phyloP scores from a whole-genome alignment of 306 rosid species.

The Fragaria nilgerrensis region DNA sequence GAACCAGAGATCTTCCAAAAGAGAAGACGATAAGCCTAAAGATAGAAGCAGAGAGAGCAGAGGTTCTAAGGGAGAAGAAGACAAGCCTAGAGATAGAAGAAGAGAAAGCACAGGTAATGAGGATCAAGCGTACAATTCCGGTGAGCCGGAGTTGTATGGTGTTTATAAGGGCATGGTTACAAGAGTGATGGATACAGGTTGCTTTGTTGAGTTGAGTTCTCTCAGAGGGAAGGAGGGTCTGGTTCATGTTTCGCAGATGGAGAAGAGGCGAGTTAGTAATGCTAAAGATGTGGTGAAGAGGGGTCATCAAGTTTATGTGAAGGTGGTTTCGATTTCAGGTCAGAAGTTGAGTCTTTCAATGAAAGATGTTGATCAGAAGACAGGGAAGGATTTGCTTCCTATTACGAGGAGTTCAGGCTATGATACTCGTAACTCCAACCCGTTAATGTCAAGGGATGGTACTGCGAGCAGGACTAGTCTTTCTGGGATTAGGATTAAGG shows the following conservation, averaged over 20 bases:
- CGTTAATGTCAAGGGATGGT: conserved; percentile 51
- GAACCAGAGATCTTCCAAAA: conserved; percentile 37
- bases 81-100: conserved; percentile 33
- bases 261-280: conserved; percentile 59
- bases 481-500: conserved; percentile 76
- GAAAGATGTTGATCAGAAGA: conserved; percentile 82
- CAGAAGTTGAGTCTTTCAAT: conserved; percentile 79
- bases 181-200: conserved; percentile 77
- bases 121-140: conserved; percentile 28
- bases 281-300: conserved; percentile 83
- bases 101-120: conserved; percentile 26
- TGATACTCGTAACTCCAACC: conserved; percentile 48
- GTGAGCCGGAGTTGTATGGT: conserved; percentile 60
- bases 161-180: conserved; percentile 77
- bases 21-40: conserved; percentile 26
- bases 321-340: conserved; percentile 69
- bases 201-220: conserved; percentile 71
- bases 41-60: conserved; percentile 32
- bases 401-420: conserved; percentile 57
- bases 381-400: conserved; percentile 76
- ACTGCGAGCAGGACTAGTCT: conserved; percentile 62
- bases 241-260: conserved; percentile 86
- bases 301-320: conserved; percentile 77
- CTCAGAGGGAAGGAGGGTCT: conserved; percentile 78
- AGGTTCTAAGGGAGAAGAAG: conserved; percentile 14